Base-by-base conservation (phyloP, 331 rosid genomes). In the Arachis monticola region DNA sequence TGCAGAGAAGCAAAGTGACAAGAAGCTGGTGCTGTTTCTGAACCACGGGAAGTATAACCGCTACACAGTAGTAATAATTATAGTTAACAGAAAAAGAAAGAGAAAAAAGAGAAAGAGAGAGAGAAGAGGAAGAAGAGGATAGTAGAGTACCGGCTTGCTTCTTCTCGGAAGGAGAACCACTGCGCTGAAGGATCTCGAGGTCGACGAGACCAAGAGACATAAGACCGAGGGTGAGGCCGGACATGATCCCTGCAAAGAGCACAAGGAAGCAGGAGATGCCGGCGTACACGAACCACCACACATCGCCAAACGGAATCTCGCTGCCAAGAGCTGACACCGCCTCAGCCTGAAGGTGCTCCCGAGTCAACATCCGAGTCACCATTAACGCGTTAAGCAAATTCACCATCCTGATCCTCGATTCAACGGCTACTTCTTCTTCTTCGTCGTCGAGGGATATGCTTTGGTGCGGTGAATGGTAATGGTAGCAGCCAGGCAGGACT, bases 21-120 rank as follows among this genome's bases (percentile, higher is more conserved):
- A 95, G 97, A 64, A 95, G 97, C 90, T 92, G 99, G 71, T 95
- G 99, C 69, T 95, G 99, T 81, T 90, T 95, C 79, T 95, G 88
- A 77, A 95, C 94, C 45, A 95, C 99, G 0, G 99, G 99, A 63
- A 95, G 91, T 58, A 95, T 95, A 48, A 67, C n/a, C 32, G 99
- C 99, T 95, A 72, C 79, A 44, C 7, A 44, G 8, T 44, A 44
- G 6, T 7, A 51, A 73, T 41, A 1, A 50, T 10, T 9, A 50
- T 50, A 4, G 14, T 8, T 8, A 11, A n/a, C 10, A 12, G 27
- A 22, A 22, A 22, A 22, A 50, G 22, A 52, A 52, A 8, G 17
- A 53, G 5, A 51, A n/a, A 51, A 4, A 38, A 8, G 57, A 51
- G 57, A 11, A 13, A 27, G 5, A 53, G 22, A 45, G 35, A 56